Evolutionary conservation across 495 filamentous ascomycete species (phyloP), one percentile per base, ranked within the genome.

Genomic region (Sporormia fimetaria): DNA sequence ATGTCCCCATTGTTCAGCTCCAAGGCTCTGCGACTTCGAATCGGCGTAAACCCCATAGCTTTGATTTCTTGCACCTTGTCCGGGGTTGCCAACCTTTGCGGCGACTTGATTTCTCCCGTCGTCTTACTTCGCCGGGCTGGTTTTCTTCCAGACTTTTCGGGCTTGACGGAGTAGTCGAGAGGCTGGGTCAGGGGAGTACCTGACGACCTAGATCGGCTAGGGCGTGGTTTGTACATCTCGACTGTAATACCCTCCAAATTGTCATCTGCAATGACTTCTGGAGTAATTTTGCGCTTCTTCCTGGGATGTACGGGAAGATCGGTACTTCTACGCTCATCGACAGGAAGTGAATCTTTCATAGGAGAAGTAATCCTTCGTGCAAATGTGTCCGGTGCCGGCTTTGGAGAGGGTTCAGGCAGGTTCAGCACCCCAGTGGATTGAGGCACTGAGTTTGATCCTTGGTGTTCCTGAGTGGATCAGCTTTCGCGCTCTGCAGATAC

Each of bases 171-270:
- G 33, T 44, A 59, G 33, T 61, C 54, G 4, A 57, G 33, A 0
- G 35, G 26, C 5, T 43, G 41, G 26, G 59, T 52, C 8, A 33
- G 15, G 9, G 31, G 16, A 16, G 47, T 14, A 11, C 37, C 47
- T 6, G 54, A 44, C n/a, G 60, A 59, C 10, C 58, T 35, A n/a
- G 58, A 59, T 16, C 56, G 49, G 33, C 55, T 59, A 10, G 57
- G 60, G n/a, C 59, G 42, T 18, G 61, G 57, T 39, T 57, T 47
- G 40, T 60, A 63, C 11, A 40, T 31, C 33, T 63, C 59, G 12
- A 59, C 32, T 12, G 49, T 57, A 34, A 57, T 47, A 3, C 39
- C 47, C 1, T 24, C 12, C 12, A 55, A 44, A 17, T 62, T 55
- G 30, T 51, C 52, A 27, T 52, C 44, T 17, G 57, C 41, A 6